Conservation (phyloP, 2,329 filamentous ascomycete species). For the Peltaster fructicola region DNA sequence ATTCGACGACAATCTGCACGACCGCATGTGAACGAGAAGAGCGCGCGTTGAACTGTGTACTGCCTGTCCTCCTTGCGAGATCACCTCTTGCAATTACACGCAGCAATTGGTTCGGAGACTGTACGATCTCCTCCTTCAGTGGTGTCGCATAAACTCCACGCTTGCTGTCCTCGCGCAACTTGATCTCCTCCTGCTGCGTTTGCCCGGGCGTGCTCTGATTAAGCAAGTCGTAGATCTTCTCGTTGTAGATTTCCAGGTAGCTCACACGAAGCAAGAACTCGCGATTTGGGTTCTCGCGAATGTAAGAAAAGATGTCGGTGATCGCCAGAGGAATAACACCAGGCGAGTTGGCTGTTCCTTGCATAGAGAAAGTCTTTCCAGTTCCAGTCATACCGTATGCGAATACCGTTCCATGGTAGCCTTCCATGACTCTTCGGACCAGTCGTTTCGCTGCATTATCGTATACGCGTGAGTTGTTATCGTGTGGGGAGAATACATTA, state of each 20-base stretch:
- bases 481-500: slow-evolving; percentile 87
- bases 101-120: slow-evolving; percentile 86
- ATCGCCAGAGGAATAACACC: slow-evolving; percentile 95
- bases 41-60: slow-evolving; percentile 90
- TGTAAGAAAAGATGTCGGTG: slow-evolving; percentile 98
- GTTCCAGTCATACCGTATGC: slow-evolving; percentile 98
- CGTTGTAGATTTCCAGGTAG: slow-evolving; percentile 98
- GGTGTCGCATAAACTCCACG: slow-evolving; percentile 91
- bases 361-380: slow-evolving; percentile 98
- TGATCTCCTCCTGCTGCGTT: slow-evolving; percentile 77
- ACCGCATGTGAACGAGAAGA: slow-evolving; percentile 97
- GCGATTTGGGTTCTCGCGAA: slow-evolving; percentile 83
- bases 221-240: slow-evolving; percentile 86
- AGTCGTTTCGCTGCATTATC: slow-evolving; percentile 85
- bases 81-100: slow-evolving; percentile 91
- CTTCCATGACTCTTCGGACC: slow-evolving; percentile 94
- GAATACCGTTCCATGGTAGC: slow-evolving; percentile 95
- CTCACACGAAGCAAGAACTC: slow-evolving; percentile 92
- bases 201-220: slow-evolving; percentile 46
- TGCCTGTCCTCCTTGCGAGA: slow-evolving; percentile 72
- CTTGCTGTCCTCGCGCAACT: slow-evolving; percentile 89
- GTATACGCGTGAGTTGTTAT: slow-evolving; percentile 89
- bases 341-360: slow-evolving; percentile 85
- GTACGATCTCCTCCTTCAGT: slow-evolving; percentile 94
- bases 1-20: slow-evolving; percentile 96